A percentile compares a stretch with the other conserved stretches of the same genome.
phyloP scores from a whole-genome alignment of 2,329 filamentous ascomycete genomes.

The Diaporthe citriasiana region DNA sequence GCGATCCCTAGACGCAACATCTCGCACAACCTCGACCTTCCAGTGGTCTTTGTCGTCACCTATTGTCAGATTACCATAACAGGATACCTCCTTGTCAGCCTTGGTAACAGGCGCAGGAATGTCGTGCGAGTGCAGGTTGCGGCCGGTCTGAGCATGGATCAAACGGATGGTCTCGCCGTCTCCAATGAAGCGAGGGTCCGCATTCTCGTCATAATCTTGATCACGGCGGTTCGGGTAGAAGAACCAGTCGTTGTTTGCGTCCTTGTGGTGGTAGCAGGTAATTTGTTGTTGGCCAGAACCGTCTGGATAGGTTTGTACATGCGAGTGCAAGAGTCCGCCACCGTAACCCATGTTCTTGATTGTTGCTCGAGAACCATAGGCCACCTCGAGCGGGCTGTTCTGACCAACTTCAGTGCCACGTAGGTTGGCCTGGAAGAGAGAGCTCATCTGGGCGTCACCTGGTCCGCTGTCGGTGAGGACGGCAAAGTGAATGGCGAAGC shows the following conservation, averaged over 20 bases:
- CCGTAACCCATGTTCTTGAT: conserved; percentile 99
- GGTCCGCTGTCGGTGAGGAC: conserved; percentile 95
- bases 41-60: conserved; percentile 99
- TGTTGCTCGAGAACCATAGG: conserved; percentile 88
- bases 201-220: conserved; percentile 78
- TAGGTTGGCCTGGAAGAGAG: conserved; percentile 97
- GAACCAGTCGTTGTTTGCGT: conserved; percentile 99
- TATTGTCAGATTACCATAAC: conserved; percentile 94
- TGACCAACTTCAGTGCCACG: conserved; percentile 94
- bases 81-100: conserved; percentile 91
- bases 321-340: conserved; percentile 94
- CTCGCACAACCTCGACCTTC: conserved; percentile 90
- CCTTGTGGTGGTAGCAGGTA: conserved; percentile 99
- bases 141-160: conserved; percentile 94
- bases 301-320: conserved; percentile 95
- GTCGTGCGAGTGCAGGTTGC: conserved; percentile 95
- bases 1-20: conserved; percentile 88
- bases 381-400: conserved; percentile 93
- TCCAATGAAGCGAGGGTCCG: conserved; percentile 80
- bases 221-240: conserved; percentile 93
- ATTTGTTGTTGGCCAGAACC: conserved; percentile 96
- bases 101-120: conserved; percentile 92
- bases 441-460: conserved; percentile 99
- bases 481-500: conserved; percentile 94
- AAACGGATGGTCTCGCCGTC: conserved; percentile 86